Base-by-base conservation (phyloP, 164 flowering plant species). In the Kingdonia uniflora region DNA sequence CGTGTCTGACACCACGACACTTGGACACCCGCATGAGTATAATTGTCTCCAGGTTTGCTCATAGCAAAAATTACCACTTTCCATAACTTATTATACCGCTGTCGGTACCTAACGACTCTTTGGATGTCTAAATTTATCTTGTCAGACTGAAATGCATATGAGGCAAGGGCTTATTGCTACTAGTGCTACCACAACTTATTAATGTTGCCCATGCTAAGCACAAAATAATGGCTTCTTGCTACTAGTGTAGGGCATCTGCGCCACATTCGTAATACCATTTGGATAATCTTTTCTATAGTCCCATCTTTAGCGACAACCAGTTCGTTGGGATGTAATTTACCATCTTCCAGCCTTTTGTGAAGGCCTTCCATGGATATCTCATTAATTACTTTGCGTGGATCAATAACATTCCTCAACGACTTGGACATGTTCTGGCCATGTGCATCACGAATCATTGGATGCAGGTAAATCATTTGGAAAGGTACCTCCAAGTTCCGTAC, bases 391-490 rank as follows among this genome's bases (percentile, higher is more conserved):
- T 92, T 95, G 35, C 85, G 79, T 4, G 98, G 98, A 58, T 92
- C 98, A 65, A 92, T 69, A 33, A 85, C 98, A 82, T 92, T 92
- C 55, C 98, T 96, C 61, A 92, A 60, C 13, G 98, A 92, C 66
- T 92, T 92, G 17, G 98, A 92, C 96, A 92, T 87, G 62, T 92
- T 92, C 98, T n/a, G n/a, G n/a, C n/a, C n/a, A n/a, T n/a, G n/a
- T n/a, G n/a, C n/a, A n/a, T n/a, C n/a, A n/a, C n/a, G n/a, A n/a
- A n/a, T n/a, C n/a, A n/a, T n/a, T n/a, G n/a, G n/a, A n/a, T n/a
- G n/a, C n/a, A n/a, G n/a, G 55, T 96, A 90, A 61, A 92, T 71
- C 92, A 92, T 87, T 8, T 37, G 98, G 98, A 19, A 92, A 94
- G 59, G 88, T 92, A 59, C 98, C 98, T 54, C 91, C 90, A 29